Percentiles rank a stretch among this genome's conserved stretches.
These are phyloP conservation scores for Tetrapisispora pingtungensis DNA, from an alignment of 805 yeast genomes.

Conservation along the genomic window DNA sequence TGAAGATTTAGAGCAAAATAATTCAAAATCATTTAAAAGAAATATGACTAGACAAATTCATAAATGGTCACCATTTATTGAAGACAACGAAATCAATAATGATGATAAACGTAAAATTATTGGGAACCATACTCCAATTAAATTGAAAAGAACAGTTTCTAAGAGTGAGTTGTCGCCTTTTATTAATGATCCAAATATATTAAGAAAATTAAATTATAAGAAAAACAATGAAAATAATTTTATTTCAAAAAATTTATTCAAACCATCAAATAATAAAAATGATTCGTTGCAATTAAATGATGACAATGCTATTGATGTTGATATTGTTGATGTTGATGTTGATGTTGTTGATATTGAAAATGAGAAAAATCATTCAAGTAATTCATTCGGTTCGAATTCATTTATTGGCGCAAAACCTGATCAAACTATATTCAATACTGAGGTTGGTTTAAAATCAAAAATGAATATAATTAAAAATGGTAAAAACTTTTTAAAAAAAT, in stretches of 20 bases:
- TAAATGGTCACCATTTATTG: conserved; percentile 22
- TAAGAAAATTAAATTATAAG: conserved; percentile 7
- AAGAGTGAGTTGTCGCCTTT: conserved; percentile 26
- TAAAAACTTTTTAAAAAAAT: conserved; percentile 11
- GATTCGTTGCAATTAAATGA: conserved; percentile 1
- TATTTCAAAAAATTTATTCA: conserved; percentile 4
- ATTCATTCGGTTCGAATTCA: background rate
- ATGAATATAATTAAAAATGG: conserved; percentile 2
- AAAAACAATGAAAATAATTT: conserved; percentile 14
- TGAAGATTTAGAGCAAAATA: background rate
- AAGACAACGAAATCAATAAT: background rate
- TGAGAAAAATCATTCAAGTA: background rate
- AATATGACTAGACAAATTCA: conserved; percentile 16
- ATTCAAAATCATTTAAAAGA: conserved; percentile 1
- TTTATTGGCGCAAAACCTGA: conserved; percentile 19
- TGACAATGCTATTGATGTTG: conserved; percentile 1
- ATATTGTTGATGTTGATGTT: conserved; percentile 1
- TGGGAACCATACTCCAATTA: conserved; percentile 13
- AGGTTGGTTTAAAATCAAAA: conserved; percentile 16
- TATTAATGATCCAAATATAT: conserved; percentile 12
- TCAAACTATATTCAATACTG: conserved; percentile 19
- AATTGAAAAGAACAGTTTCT: conserved; percentile 15
- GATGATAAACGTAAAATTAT: background rate
- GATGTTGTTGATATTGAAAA: background rate
- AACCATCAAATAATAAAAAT: conserved; percentile 6